Evolutionary conservation across 1,284 basidiomycete species (phyloP), one percentile per base, ranked within the genome.

Genomic region (Rhodotorula sp.): DNA sequence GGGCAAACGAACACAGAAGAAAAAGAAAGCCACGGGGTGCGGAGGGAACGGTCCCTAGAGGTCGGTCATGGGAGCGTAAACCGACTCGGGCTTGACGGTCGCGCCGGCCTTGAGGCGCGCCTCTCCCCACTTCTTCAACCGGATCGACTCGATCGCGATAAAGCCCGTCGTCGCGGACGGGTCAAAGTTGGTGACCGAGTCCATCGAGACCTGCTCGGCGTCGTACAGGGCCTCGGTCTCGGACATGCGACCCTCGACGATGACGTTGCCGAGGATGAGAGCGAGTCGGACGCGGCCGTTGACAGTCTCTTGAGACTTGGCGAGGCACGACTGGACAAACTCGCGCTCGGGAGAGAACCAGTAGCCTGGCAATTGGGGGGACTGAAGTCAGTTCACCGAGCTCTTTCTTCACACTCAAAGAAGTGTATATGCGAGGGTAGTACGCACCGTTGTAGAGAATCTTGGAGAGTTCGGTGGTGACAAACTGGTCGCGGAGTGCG

Each of bases 191-290:
- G 95, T 95, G 71, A 97, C 88, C 84, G 97, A 95, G 82, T 99
- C 95, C 95, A 99, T 99, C 70, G 93, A 96, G n/a, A 93, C 93
- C 83, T 97, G 87, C 70, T 90, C 90, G 79, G 93, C 94, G 79
- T 99, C 95, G 82, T 99, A 99, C 45, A 97, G 57, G 29, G 51
- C 88, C 85, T 95, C 93, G 33, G 75, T 67, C 37, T 91, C 86
- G 72, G 93, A 95, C 79, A 87, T 87, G 69, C 96, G 88, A 60
- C 95, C 95, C 81, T 97, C 92, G 71, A 99, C 86, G 76, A 95
- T 85, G 60, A 95, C 91, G 82, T 97, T 98, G 73, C 96, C 95
- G 85, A 96, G 96, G 87, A 95, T 95, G 58, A 98, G 83, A 81
- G 91, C 92, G 77, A 99, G 82, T 71, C 90, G 87, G 69, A 99